These are phyloP conservation scores for Heimioporus sp. DNA, from an alignment of 768 basidiomycete species.

Conservation along the genomic window DNA sequence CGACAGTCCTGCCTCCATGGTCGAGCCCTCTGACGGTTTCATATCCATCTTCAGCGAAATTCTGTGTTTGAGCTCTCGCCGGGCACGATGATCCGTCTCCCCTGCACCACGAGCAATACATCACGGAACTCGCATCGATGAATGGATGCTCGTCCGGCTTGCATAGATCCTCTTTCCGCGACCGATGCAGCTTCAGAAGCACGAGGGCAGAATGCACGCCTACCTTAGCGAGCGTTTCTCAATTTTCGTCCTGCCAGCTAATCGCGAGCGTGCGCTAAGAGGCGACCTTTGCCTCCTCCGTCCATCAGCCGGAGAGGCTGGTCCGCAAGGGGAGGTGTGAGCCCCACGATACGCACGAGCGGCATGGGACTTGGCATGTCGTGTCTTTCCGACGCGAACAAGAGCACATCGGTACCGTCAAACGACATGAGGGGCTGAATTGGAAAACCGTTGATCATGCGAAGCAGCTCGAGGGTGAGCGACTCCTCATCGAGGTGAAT, in stretches of 20 bases:
- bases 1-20: constrained; percentile 44
- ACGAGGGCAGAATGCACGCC: constrained; percentile 50
- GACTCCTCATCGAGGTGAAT: constrained; percentile 60
- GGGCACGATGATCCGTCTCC: constrained; percentile 54
- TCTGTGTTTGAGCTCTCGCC: constrained; percentile 61
- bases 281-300: constrained; percentile 50
- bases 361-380: constrained; percentile 66
- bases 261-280: constrained; percentile 54
- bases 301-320: constrained; percentile 58
- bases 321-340: constrained; percentile 48
- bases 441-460: constrained; percentile 60
- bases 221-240: constrained; percentile 44
- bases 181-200: constrained; percentile 54
- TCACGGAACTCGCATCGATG: constrained; percentile 42
- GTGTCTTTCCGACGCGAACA: constrained; percentile 67
- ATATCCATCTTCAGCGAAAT: constrained; percentile 57
- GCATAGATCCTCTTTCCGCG: constrained; percentile 48
- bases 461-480: constrained; percentile 51
- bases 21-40: constrained; percentile 58
- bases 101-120: constrained; percentile 49
- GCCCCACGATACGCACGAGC: constrained; percentile 54
- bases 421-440: constrained; percentile 48
- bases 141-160: constrained; percentile 57
- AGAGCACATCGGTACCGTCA: constrained; percentile 53
- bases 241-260: constrained; percentile 46